A percentile compares a stretch with the other conserved stretches of the same genome.
Evolutionary conservation across 2,329 filamentous ascomycete species (phyloP).

Genomic region (Epichloe aotearoae): DNA sequence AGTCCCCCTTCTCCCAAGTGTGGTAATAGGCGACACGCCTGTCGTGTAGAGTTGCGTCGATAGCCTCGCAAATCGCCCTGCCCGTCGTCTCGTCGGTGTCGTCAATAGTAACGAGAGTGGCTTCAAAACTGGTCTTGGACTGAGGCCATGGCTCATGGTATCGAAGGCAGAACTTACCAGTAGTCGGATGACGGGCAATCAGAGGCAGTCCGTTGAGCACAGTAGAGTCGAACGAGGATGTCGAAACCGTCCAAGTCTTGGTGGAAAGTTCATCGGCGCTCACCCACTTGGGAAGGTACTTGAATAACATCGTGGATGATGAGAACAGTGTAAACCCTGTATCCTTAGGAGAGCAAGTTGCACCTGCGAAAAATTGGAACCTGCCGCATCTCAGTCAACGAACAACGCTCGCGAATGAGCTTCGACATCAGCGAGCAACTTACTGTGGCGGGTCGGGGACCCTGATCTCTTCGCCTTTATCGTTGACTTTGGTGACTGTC

Average conservation of each 20-base stretch:
- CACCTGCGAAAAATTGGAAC: constrained; percentile 40
- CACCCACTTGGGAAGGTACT: constrained; percentile 27
- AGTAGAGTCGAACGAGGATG: constrained; percentile 31
- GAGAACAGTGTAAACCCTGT: constrained; percentile 35
- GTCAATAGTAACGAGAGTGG: constrained; percentile 31
- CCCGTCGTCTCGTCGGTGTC: constrained; percentile 18
- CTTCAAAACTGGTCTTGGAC: constrained; percentile 36
- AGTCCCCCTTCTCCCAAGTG: constrained; percentile 40
- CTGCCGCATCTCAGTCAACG: constrained; percentile 11
- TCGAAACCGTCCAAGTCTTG: constrained; percentile 36
- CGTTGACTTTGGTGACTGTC: constrained; percentile 26
- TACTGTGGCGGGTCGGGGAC: constrained; percentile 30
- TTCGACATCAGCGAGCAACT: constrained; percentile 5
- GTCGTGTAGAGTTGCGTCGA: constrained; percentile 34
- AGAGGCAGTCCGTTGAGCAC: constrained; percentile 30
- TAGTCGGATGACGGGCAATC: constrained; percentile 30
- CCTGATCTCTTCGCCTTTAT: constrained; percentile 25
- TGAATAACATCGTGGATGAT: constrained; percentile 17
- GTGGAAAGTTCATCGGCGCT: constrained; percentile 21
- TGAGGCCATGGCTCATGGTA: constrained; percentile 43
- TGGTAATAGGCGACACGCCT: constrained; percentile 36
- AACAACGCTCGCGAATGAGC: neutral
- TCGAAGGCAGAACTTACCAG: constrained; percentile 32
- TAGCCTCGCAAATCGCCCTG: constrained; percentile 21
- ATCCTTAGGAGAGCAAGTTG: constrained; percentile 31